A percentile compares a stretch with the other conserved stretches of the same genome.
phyloP scores from a whole-genome alignment of 192 early-diverging fungal genomes.

The Coemansia sp. region DNA sequence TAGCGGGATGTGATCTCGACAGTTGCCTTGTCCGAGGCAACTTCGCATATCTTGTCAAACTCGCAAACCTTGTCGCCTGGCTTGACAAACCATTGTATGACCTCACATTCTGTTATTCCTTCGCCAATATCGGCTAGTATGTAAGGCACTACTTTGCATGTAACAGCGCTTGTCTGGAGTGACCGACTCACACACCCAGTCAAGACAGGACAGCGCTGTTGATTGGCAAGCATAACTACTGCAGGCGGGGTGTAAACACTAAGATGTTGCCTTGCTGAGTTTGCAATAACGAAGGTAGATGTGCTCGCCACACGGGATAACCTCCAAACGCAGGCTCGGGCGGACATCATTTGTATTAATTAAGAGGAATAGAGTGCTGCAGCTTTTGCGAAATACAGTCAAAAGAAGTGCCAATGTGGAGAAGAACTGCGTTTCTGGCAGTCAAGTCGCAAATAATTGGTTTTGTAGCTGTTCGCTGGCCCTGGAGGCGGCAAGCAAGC shows the following conservation, averaged over 20 bases:
- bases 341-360: no score
- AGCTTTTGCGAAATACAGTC: not conserved
- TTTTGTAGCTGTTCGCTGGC: no score
- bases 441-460: no score
- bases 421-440: no score
- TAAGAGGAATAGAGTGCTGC: no score
- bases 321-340: no score
- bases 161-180: conserved; percentile 53
- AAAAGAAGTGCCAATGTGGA: no score
- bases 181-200: conserved; percentile 14
- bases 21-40: conserved; percentile 98
- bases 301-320: no score
- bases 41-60: conserved; percentile 95
- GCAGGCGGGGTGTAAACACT: no score
- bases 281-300: no score
- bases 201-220: not conserved
- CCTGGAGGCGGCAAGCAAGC: conserved; percentile 1
- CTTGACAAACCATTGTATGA: conserved; percentile 99
- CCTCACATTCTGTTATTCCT: conserved; percentile 95
- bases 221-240: no score
- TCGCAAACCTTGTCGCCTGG: conserved; percentile 82
- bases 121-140: conserved; percentile 96
- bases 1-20: conserved; percentile 97
- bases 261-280: no score
- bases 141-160: conserved; percentile 65